These are phyloP conservation scores for Aquilaria yunnanensis DNA, from an alignment of 345 rosid species.

Conservation along the genomic window DNA sequence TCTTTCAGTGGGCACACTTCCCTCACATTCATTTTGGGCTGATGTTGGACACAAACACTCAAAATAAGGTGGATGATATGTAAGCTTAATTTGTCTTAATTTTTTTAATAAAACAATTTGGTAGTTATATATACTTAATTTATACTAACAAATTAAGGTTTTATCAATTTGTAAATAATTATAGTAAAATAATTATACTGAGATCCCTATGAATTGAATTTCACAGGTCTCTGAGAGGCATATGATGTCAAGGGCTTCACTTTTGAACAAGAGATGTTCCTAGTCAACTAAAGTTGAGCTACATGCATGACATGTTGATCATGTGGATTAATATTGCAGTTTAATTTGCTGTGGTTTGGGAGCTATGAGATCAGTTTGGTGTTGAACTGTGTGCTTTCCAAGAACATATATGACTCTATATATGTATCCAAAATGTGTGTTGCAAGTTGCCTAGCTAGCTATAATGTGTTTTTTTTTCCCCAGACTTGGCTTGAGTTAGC, in stretches of 20 bases:
- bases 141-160: background rate
- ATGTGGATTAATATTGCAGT: conserved; percentile 5
- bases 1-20: conserved; percentile 86
- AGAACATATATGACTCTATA: background rate
- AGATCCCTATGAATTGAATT: background rate
- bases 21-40: conserved; percentile 90
- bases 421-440: background rate
- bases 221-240: conserved; percentile 40
- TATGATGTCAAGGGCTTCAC: conserved; percentile 32
- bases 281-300: background rate
- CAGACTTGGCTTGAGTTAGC: too few relatives aligned
- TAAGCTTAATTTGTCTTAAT: conserved; percentile 24
- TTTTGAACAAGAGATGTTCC: conserved; percentile 30
- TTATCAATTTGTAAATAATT: too few relatives aligned
- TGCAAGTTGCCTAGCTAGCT: background rate
- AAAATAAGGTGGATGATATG: conserved; percentile 43
- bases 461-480: background rate
- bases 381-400: background rate
- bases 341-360: background rate
- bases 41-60: conserved; percentile 73
- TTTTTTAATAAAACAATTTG: background rate
- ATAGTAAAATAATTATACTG: too few relatives aligned
- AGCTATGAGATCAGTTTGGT: background rate
- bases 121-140: background rate
- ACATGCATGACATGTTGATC: background rate